phyloP scores from a whole-genome alignment of 768 basidiomycete genomes.

The Mycena galopus region DNA sequence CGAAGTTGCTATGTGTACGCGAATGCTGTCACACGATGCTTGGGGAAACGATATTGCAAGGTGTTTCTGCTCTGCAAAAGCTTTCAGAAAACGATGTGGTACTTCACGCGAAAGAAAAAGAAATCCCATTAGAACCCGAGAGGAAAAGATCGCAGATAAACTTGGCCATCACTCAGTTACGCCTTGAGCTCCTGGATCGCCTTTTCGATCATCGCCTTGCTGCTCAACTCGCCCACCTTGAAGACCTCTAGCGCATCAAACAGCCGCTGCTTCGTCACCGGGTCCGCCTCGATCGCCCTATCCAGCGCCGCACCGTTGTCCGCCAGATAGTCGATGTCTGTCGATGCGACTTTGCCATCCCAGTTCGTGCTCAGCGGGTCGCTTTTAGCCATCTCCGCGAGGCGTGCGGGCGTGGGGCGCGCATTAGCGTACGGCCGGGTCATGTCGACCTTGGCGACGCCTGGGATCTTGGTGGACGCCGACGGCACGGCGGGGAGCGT shows the following conservation, averaged over 20 bases:
- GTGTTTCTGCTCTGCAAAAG: too few species aligned
- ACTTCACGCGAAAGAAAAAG: too few species aligned
- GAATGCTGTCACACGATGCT: too few species aligned
- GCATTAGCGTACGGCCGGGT: constrained; percentile 9
- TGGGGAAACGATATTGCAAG: too few species aligned
- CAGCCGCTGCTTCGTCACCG: constrained; percentile 50
- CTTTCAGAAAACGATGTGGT: too few species aligned
- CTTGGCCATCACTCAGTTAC: background rate
- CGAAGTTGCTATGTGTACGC: too few species aligned
- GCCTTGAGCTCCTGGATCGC: constrained; percentile 1
- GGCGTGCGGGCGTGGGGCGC: constrained; percentile 25
- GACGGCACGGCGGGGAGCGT: constrained; percentile 27
- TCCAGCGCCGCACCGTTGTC: constrained; percentile 44
- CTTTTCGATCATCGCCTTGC: constrained; percentile 3
- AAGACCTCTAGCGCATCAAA: constrained; percentile 52
- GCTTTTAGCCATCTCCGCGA: constrained; percentile 13
- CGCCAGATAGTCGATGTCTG: constrained; percentile 44
- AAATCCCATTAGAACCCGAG: background rate
- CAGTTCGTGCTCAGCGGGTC: constrained; percentile 26
- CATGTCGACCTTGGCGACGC: constrained; percentile 28
- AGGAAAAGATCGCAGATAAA: background rate
- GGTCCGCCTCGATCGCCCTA: constrained; percentile 46
- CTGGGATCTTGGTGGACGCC: constrained; percentile 21
- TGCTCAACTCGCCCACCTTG: constrained; percentile 46
- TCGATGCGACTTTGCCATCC: constrained; percentile 27